Evolutionary conservation across 352 stramenopile genomes (phyloP).

Genomic region (Phytophthora nicotianae): DNA sequence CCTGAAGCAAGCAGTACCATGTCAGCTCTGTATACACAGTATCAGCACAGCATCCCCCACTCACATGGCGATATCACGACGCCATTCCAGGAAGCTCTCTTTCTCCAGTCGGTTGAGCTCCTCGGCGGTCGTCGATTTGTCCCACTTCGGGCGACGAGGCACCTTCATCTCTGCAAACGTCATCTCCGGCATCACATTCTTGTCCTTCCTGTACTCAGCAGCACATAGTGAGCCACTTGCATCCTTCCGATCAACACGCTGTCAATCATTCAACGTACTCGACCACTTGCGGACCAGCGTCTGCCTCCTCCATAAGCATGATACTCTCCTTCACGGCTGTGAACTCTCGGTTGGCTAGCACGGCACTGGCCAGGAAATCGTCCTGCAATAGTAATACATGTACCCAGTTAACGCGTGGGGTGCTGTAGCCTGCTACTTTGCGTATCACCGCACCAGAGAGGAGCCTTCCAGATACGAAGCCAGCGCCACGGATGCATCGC

Average conservation of each 20-base stretch:
- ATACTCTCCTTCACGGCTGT: conserved; percentile 91
- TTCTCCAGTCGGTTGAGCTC: conserved; percentile 97
- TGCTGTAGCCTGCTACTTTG: not conserved
- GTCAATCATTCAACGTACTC: conserved; percentile 46
- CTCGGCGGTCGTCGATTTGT: conserved; percentile 92
- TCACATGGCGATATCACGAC: conserved; percentile 94
- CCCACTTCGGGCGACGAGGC: conserved; percentile 95
- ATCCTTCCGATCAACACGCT: not conserved
- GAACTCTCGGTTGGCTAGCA: conserved; percentile 92
- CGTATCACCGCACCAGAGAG: conserved; percentile 57
- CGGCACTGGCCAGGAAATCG: conserved; percentile 93
- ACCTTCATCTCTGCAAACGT: conserved; percentile 96
- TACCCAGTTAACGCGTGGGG: not conserved
- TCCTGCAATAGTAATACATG: conserved; percentile 51
- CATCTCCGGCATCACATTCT: conserved; percentile 76
- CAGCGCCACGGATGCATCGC: conserved; percentile 79
- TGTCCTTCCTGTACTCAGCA: conserved; percentile 44
- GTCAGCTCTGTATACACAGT: conserved; percentile 14
- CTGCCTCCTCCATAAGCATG: conserved; percentile 72
- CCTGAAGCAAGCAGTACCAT: conserved; percentile 31
- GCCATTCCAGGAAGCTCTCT: conserved; percentile 98
- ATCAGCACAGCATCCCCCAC: conserved; percentile 13
- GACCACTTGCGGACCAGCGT: conserved; percentile 63
- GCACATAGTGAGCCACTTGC: not conserved
- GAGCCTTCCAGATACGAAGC: conserved; percentile 88